Percentiles rank a stretch among this genome's conserved stretches.
Evolutionary conservation across 257 asterid genomes (phyloP).

Genomic region (Voacanga thouarsii): DNA sequence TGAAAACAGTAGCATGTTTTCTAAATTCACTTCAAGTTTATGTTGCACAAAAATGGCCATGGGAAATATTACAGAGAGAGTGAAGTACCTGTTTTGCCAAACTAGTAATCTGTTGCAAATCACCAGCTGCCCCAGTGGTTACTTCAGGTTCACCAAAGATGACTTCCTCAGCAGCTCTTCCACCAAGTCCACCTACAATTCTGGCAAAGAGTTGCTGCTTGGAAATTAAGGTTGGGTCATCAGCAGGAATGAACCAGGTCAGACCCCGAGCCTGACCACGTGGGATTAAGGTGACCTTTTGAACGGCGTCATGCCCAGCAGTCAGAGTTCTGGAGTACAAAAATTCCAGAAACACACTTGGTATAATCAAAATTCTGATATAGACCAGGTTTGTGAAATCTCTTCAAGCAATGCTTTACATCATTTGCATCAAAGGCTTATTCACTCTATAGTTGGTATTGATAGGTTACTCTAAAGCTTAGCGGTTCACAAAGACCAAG

Average conservation of each 20-base stretch:
- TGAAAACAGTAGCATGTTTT: neutral
- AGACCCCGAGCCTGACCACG: constrained; percentile 98
- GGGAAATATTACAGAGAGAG: neutral
- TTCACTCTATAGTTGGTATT: neutral
- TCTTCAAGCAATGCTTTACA: neutral
- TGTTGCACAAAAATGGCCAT: neutral
- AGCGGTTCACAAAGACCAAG: neutral
- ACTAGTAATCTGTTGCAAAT: constrained; percentile 92
- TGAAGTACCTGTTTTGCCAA: constrained; percentile 79
- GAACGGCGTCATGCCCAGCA: constrained; percentile 97
- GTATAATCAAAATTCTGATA: neutral
- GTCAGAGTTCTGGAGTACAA: constrained; percentile 73
- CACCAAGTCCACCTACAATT: constrained; percentile 98
- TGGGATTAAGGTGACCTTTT: constrained; percentile 88
- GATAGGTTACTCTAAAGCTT: neutral
- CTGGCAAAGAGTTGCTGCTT: constrained; percentile 95
- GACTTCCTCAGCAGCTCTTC: constrained; percentile 97
- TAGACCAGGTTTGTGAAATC: neutral
- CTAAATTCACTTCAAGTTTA: neutral
- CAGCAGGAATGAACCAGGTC: constrained; percentile 98
- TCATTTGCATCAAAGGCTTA: neutral
- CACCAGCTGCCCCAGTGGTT: constrained; percentile 97
- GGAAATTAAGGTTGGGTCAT: constrained; percentile 95
- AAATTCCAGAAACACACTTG: neutral
- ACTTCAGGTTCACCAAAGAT: constrained; percentile 98